Percentiles rank a stretch among this genome's conserved stretches.
phyloP scores from a whole-genome alignment of 2,329 filamentous ascomycete species.

The Pseudodiploospora longispora region DNA sequence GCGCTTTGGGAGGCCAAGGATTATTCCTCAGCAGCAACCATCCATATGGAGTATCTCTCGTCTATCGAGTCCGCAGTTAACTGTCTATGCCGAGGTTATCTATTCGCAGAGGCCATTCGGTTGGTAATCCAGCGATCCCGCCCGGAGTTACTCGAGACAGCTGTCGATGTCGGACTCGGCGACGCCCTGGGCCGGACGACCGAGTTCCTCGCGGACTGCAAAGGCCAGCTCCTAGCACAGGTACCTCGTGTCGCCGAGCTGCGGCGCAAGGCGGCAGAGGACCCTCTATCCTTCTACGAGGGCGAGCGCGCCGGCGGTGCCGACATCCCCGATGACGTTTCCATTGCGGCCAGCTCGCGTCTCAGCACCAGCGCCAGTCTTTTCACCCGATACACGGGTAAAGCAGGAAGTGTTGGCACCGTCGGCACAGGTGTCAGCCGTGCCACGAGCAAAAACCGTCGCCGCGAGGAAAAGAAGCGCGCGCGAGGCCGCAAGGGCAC shows the following conservation, averaged over 20 bases:
- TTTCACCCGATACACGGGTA: constrained; percentile 86
- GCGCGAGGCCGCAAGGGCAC: constrained; percentile 92
- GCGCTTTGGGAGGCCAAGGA: constrained; percentile 78
- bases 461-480: constrained; percentile 88
- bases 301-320: constrained; percentile 56
- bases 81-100: constrained; percentile 79
- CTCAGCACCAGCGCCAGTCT: constrained; percentile 76
- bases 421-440: constrained; percentile 65
- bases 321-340: constrained; percentile 87
- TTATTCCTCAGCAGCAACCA: constrained; percentile 67
- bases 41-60: constrained; percentile 73
- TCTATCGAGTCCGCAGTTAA: constrained; percentile 63
- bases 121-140: constrained; percentile 55
- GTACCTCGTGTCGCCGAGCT: constrained; percentile 80
- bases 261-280: constrained; percentile 68
- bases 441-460: constrained; percentile 78
- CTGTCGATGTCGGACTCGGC: constrained; percentile 70
- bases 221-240: constrained; percentile 73
- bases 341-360: constrained; percentile 73
- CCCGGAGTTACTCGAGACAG: constrained; percentile 53
- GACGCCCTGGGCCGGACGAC: constrained; percentile 78
- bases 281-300: constrained; percentile 85
- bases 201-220: constrained; percentile 90
- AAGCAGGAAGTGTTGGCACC: constrained; percentile 54
- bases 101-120: constrained; percentile 83